Evolutionary conservation across 75 land plant genomes (phyloP), one percentile per base, ranked within the genome.

Genomic region (Sequoiadendron giganteum): DNA sequence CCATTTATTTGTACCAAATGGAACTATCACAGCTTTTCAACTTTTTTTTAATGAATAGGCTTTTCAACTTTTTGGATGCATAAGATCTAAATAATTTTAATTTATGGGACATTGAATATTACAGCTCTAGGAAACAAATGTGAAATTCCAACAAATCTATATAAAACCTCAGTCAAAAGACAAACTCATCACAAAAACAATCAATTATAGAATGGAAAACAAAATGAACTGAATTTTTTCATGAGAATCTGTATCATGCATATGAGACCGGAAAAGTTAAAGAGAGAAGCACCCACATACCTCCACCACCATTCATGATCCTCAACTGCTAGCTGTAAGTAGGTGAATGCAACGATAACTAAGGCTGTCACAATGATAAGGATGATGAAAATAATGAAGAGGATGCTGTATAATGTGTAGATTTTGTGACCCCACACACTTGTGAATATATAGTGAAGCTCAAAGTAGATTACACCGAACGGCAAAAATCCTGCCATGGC

Each of bases 291-390:
- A 82, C 11, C 47, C 70, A 32, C 90, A 43, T 92, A 95, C 95
- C 97, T 95, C 97, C 97, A 95, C 95, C 96, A 95, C 95, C 96
- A 95, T 56, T 93, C 92, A 79, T 95, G 95, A 80, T 95, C 96
- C 76, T 95, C 97, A 78, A 95, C 88, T 70, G 93, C 92, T 58
- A 95, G 94, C 83, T 94, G 94, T 85, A 95, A 95, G 86, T 95
- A 95, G 16, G 95, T 95, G 86, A 95, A 86, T 80, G 94, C 94
- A 83, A 95, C 91, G 78, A 95, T 94, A 70, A 94, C 93, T 68
- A 95, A 94, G 11, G 94, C 95, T 43, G 95, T 93, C 43, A 93
- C 93, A 89, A 92, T 93, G 89, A 93, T 89, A 56, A 93, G 92
- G 80, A 93, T 92, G 76, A 90, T 95, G 91, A 95, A 95, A 72